phyloP scores from a whole-genome alignment of 495 filamentous ascomycete species.

The Aspergillus affinis region DNA sequence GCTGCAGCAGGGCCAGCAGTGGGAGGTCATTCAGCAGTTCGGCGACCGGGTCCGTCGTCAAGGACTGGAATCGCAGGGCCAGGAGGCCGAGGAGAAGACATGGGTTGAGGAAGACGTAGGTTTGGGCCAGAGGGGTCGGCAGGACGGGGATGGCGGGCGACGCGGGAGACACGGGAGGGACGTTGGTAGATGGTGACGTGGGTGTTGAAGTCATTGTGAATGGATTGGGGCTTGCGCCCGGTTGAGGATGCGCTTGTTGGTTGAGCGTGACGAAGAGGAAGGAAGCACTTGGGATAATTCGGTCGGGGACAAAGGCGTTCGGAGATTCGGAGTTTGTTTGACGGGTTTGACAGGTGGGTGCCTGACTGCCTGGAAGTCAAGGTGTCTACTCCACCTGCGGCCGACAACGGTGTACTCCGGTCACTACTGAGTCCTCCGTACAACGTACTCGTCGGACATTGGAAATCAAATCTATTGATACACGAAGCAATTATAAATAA shows the following conservation, averaged over 20 bases:
- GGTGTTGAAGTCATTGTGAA: constrained; percentile 26
- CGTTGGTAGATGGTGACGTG: constrained; percentile 15
- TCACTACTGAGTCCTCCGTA: too few relatives aligned
- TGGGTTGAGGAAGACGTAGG: constrained; percentile 64
- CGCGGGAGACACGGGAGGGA: constrained; percentile 18
- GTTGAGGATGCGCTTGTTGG: background rate
- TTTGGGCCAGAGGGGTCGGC: constrained; percentile 41
- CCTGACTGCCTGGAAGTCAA: background rate
- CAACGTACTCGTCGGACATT: too few relatives aligned
- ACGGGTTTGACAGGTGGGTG: background rate
- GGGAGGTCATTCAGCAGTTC: constrained; percentile 63
- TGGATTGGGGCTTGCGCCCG: constrained; percentile 2
- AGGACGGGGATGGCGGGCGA: constrained; percentile 45
- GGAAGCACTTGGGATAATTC: background rate
- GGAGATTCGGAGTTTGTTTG: background rate
- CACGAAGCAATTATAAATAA: constrained; percentile 3
- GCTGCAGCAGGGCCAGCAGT: constrained; percentile 62
- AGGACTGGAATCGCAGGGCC: constrained; percentile 57
- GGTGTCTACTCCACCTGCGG: background rate
- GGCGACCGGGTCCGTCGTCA: constrained; percentile 71
- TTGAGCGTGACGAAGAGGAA: background rate
- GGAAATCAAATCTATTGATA: constrained; percentile 1
- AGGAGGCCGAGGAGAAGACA: constrained; percentile 61
- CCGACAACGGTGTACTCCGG: too few relatives aligned
- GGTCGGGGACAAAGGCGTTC: background rate